Conservation (phyloP, 1,139 yeast species). For the Tardiomyces depauwii region DNA sequence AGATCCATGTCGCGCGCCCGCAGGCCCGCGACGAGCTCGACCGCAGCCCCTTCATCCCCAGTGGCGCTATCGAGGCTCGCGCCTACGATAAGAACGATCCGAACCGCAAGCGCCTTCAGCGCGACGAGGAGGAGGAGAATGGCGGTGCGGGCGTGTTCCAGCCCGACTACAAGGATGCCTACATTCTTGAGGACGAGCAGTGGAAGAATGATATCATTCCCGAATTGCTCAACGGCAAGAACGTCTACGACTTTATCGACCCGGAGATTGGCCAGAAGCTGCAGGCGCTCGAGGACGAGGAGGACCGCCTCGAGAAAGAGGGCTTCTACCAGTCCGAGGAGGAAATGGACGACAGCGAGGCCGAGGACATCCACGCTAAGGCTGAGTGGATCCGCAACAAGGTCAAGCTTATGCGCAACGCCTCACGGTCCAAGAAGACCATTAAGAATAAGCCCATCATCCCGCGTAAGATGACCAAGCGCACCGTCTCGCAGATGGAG, state of each 20-base stretch:
- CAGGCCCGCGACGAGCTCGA: conserved; percentile 75
- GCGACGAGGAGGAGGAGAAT: conserved; percentile 84
- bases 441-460: conserved; percentile 80
- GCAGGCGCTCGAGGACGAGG: conserved; percentile 94
- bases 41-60: conserved; percentile 77
- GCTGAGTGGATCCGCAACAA: conserved; percentile 94
- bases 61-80: conserved; percentile 43
- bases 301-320: conserved; percentile 82
- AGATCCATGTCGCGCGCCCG: conserved; percentile 91
- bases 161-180: conserved; percentile 84
- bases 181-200: conserved; percentile 84
- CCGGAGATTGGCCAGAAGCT: conserved; percentile 89
- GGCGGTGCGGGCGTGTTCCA: conserved; percentile 99
- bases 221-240: conserved; percentile 89
- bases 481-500: conserved; percentile 72
- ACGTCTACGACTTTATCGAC: conserved; percentile 94
- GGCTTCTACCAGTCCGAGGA: conserved; percentile 95
- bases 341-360: conserved; percentile 48
- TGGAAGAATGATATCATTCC: conserved; percentile 99
- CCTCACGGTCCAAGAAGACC: conserved; percentile 78
- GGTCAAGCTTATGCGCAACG: conserved; percentile 86
- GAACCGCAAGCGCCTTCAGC: conserved; percentile 66
- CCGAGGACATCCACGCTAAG: conserved; percentile 66
- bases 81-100: conserved; percentile 77
- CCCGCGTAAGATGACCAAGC: conserved; percentile 84